phyloP scores from a whole-genome alignment of 108 stramenopile species.

The Cyclotella atomus region DNA sequence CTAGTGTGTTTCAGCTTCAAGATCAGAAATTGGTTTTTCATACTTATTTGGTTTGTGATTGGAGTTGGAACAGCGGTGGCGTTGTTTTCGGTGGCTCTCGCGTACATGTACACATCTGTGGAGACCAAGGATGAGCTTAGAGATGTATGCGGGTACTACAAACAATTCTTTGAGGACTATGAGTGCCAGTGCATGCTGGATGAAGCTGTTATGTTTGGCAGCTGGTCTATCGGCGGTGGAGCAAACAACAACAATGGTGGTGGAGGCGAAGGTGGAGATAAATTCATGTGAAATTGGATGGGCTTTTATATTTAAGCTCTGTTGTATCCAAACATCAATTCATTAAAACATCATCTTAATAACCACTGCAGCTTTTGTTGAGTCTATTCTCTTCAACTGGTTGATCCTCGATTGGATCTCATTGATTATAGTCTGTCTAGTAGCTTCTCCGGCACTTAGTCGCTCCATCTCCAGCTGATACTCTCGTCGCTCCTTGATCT shows the following conservation, averaged over 20 bases:
- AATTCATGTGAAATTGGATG: not conserved
- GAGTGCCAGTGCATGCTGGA: slow-evolving; percentile 72
- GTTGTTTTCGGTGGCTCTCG: slow-evolving; percentile 47
- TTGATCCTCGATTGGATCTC: slow-evolving; percentile 36
- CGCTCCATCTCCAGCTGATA: slow-evolving; percentile 44
- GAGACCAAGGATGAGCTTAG: slow-evolving; percentile 67
- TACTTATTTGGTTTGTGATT: slow-evolving; percentile 61
- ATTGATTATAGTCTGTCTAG: slow-evolving; percentile 18
- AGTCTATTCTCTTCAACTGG: slow-evolving; percentile 31
- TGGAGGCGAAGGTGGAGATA: slow-evolving; percentile 10
- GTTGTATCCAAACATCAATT: no score
- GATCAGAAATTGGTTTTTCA: slow-evolving; percentile 54
- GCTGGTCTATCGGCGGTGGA: slow-evolving; percentile 8
- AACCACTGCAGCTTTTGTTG: slow-evolving; percentile 18
- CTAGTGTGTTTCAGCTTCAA: slow-evolving; percentile 65
- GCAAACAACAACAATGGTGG: not conserved
- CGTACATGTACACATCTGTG: slow-evolving; percentile 70
- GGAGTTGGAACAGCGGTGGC: slow-evolving; percentile 57
- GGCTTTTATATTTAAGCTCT: no score
- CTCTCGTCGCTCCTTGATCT: slow-evolving; percentile 36
- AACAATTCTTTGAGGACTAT: slow-evolving; percentile 77
- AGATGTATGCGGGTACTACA: slow-evolving; percentile 87
- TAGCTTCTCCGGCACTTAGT: slow-evolving; percentile 37
- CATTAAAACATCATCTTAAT: slow-evolving; percentile 22
- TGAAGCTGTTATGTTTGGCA: slow-evolving; percentile 28